Conservation (phyloP, 192 early-diverging fungal genomes). For the Podila clonocystis region DNA sequence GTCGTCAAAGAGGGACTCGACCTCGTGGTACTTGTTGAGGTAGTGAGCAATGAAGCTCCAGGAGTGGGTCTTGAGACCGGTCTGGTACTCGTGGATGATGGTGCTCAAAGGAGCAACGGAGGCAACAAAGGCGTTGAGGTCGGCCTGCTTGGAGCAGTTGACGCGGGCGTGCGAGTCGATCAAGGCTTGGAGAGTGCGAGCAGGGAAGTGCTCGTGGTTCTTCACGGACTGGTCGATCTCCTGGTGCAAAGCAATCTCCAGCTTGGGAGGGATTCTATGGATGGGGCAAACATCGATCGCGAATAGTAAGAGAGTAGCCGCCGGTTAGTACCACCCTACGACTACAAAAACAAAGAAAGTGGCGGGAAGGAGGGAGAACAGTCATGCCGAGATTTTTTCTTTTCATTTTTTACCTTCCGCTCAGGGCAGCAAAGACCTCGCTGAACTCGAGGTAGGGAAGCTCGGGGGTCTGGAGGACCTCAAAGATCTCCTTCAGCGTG, state of each 20-base stretch:
- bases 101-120: slow-evolving; percentile 72
- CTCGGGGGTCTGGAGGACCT: slow-evolving; percentile 76
- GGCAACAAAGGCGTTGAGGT: slow-evolving; percentile 69
- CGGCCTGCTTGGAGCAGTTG: slow-evolving; percentile 66
- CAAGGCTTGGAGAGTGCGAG: slow-evolving; percentile 68
- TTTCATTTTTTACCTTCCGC: slow-evolving; percentile 64
- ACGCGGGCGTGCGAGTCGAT: slow-evolving; percentile 64
- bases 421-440: slow-evolving; percentile 81
- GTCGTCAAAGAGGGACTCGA: slow-evolving; percentile 86
- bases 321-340: not conserved
- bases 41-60: slow-evolving; percentile 76
- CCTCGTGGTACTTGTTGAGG: slow-evolving; percentile 85
- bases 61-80: slow-evolving; percentile 82
- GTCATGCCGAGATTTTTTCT: not conserved
- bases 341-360: not conserved
- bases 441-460: slow-evolving; percentile 88
- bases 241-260: slow-evolving; percentile 66
- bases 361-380: not conserved
- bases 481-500: slow-evolving; percentile 78
- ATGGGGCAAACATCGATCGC: not conserved
- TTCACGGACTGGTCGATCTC: slow-evolving; percentile 54
- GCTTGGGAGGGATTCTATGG: slow-evolving; percentile 75
- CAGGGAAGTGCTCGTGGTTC: slow-evolving; percentile 72
- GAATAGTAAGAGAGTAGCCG: not conserved
- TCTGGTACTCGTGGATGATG: slow-evolving; percentile 75